Conservation (phyloP, 148 eudicot species). For the Chenopodium berlandieri region DNA sequence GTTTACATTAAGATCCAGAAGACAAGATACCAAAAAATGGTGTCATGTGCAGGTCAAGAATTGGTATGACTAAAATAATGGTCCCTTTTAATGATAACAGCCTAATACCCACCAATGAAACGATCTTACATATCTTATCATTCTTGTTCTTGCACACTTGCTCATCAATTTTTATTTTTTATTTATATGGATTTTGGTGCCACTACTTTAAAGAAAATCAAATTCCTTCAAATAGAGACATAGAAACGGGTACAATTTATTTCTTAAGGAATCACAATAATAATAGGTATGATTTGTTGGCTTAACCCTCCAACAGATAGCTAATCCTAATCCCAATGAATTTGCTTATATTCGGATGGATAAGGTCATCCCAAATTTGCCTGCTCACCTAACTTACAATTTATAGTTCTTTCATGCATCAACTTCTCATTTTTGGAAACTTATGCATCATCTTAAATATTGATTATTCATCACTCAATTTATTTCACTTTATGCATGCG, state of each 20-base stretch:
- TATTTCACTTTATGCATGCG: too few relatives aligned
- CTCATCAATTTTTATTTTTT: not conserved
- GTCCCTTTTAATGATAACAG: not conserved
- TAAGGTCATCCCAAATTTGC: not conserved
- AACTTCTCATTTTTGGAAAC: not conserved
- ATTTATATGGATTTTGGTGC: not conserved
- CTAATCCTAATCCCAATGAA: conserved; percentile 7
- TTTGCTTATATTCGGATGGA: not conserved
- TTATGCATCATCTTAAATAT: too few relatives aligned
- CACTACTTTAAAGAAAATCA: conserved; percentile 2
- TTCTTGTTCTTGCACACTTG: not conserved
- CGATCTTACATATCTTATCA: not conserved
- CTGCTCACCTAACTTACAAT: not conserved
- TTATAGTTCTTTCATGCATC: not conserved
- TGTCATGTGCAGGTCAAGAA: too few relatives aligned
- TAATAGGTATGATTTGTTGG: conserved; percentile 8
- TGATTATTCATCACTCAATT: too few relatives aligned
- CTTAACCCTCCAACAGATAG: conserved; percentile 7
- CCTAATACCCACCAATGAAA: not conserved
- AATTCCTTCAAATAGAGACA: not conserved
- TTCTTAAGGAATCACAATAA: not conserved
- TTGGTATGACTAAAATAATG: not conserved
- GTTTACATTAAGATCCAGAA: too few relatives aligned
- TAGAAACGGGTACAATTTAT: too few relatives aligned
- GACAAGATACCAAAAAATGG: too few relatives aligned